A percentile compares a stretch with the other conserved stretches of the same genome.
Evolutionary conservation across 768 basidiomycete species (phyloP).

Genomic region (Pisolithus sp.): DNA sequence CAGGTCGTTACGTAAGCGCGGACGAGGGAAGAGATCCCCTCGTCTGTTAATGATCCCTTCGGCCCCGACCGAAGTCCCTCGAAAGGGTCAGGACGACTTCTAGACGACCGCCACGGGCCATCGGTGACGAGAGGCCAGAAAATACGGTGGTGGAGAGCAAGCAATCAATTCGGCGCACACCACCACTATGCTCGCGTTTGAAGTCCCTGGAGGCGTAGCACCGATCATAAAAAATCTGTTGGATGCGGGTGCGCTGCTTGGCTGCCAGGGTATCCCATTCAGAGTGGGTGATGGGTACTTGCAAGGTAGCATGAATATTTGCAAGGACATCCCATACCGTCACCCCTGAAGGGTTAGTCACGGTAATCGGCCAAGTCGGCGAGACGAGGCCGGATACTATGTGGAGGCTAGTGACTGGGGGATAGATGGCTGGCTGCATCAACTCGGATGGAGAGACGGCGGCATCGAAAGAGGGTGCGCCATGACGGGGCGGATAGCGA

Average conservation of each 20-base stretch:
- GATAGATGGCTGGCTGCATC: constrained; percentile 29
- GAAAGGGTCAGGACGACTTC: constrained; percentile 40
- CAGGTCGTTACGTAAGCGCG: background rate
- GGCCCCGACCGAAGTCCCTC: constrained; percentile 21
- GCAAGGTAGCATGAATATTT: constrained; percentile 37
- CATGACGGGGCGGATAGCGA: constrained; percentile 33
- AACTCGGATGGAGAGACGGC: background rate
- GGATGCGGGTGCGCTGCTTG: constrained; percentile 39
- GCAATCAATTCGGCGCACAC: constrained; percentile 45
- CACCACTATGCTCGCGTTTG: constrained; percentile 29
- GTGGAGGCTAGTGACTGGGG: constrained; percentile 31
- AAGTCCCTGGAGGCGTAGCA: constrained; percentile 36
- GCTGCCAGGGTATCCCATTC: constrained; percentile 40
- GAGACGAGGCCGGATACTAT: constrained; percentile 44
- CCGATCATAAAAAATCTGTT: constrained; percentile 37
- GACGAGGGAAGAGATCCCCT: no score
- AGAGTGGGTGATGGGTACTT: constrained; percentile 29
- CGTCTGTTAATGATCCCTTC: constrained; percentile 1
- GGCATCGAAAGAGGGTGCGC: constrained; percentile 10
- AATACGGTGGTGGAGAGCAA: constrained; percentile 44
- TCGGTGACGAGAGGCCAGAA: constrained; percentile 42
- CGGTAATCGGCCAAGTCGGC: constrained; percentile 36
- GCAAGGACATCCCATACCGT: constrained; percentile 47
- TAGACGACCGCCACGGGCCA: constrained; percentile 33
- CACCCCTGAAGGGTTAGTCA: constrained; percentile 38